Base-by-base conservation (phyloP, 805 yeast species). In the Zygosaccharomyces siamensis region DNA sequence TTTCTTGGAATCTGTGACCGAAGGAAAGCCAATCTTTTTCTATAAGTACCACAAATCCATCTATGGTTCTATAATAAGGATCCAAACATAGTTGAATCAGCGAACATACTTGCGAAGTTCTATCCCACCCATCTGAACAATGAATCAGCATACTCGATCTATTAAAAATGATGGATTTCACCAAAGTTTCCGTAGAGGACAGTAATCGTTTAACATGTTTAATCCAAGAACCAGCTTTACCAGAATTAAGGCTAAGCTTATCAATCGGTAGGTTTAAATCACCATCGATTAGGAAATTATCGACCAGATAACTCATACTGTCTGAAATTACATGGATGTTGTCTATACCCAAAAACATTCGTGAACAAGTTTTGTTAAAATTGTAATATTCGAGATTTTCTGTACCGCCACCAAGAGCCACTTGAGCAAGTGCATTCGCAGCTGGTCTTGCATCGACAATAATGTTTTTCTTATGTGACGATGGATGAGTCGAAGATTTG, bases 51-150 rank as follows among this genome's bases (percentile, higher is more conserved):
- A 86, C 84, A 61, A 93, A 89, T 2, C 99, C 99, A 49, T 89
- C 84, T 2, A 87, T 55, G 0, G 98, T 90, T 55, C 99, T 75
- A 66, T 76, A 93, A 63, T 79, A 88, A 0, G 98, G 97, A 64
- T 93, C 98, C 7, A 90, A 72, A 61, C 96, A 87, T 4, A 93
- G 68, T 67, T 92, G 92, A 21, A 90, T 79, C 52, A 93, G 70
- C 2, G 96, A 84, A 5, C 89, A 77, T 1, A 90, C 79, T 63
- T 93, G 98, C 0, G 97, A 81, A 0, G 99, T 93, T 49, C 99
- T 73, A 63, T 93, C 99, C 99, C 99, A 93, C 1, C 99, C 99
- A 70, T 93, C 99, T 0, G 97, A 89, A 64, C 99, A 93, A 70
- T 93, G 99, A 5, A 93, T 77, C 7, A 93, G 63, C 3, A 92